Percentiles rank a stretch among this genome's conserved stretches.
These are phyloP conservation scores for Eucalyptus paniculata DNA, from an alignment of 345 rosid species.

Conservation along the genomic window DNA sequence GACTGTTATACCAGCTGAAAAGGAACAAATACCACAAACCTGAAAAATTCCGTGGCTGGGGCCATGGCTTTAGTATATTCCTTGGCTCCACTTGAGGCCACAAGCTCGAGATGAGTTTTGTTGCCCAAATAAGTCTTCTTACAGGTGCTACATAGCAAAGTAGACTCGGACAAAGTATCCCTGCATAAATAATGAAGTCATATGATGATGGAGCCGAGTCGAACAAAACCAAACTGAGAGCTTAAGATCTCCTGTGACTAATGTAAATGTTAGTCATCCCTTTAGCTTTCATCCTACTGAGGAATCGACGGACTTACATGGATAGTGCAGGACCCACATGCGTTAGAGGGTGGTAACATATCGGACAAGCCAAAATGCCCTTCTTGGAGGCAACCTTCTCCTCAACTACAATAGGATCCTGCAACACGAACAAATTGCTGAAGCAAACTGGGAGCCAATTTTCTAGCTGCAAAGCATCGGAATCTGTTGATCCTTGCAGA, in stretches of 20 bases:
- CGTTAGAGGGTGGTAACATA: constrained; percentile 42
- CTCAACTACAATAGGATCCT: constrained; percentile 21
- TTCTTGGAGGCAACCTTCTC: constrained; percentile 6
- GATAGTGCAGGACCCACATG: constrained; percentile 8
- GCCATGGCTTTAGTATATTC: constrained; percentile 41
- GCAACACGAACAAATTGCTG: neutral
- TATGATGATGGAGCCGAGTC: neutral
- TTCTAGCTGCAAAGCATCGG: neutral
- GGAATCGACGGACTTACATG: constrained; percentile 17
- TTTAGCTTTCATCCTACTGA: neutral
- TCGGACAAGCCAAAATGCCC: constrained; percentile 59
- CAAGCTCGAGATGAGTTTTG: constrained; percentile 57
- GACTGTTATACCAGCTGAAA: neutral
- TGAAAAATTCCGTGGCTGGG: constrained; percentile 34
- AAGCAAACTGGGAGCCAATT: neutral
- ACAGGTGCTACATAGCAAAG: constrained; percentile 42
- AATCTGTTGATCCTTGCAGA: neutral
- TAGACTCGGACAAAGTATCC: constrained; percentile 13
- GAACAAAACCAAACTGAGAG: neutral
- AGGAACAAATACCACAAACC: constrained; percentile 2
- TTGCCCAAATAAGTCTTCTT: constrained; percentile 40
- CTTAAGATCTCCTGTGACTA: neutral
- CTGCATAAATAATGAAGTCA: constrained; percentile 9
- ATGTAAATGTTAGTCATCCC: neutral
- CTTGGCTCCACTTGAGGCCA: constrained; percentile 38